These are phyloP conservation scores for Citropsis articulata DNA, from an alignment of 345 rosid genomes.

Conservation along the genomic window DNA sequence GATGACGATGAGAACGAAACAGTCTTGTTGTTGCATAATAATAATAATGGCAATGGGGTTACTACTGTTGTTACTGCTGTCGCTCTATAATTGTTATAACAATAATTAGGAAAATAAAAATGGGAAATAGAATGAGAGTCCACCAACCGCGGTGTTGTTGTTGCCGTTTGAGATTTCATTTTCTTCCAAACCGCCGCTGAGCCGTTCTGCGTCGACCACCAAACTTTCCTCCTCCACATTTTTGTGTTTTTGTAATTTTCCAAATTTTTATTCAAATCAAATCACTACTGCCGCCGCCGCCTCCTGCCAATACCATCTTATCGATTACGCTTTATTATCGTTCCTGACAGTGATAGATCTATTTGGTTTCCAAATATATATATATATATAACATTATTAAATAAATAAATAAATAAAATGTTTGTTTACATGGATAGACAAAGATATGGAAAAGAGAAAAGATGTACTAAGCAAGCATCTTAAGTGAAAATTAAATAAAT, in stretches of 20 bases:
- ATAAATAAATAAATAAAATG: too few species aligned
- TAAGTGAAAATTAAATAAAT: background rate
- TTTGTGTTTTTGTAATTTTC: background rate
- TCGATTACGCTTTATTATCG: too few species aligned
- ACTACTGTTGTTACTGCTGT: background rate
- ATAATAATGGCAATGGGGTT: background rate
- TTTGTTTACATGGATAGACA: too few species aligned
- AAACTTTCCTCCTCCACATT: constrained; percentile 37
- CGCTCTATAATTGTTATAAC: background rate
- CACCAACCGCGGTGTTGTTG: background rate
- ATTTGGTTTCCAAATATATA: too few species aligned
- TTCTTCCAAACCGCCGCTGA: constrained; percentile 20
- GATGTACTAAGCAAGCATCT: background rate
- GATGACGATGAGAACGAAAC: constrained; percentile 7
- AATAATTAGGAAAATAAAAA: background rate
- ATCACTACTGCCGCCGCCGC: too few species aligned
- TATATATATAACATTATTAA: too few species aligned
- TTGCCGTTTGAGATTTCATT: background rate
- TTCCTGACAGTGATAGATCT: too few species aligned
- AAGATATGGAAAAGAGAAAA: too few species aligned
- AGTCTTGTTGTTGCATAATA: background rate
- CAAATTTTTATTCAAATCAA: too few species aligned
- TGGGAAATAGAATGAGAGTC: background rate
- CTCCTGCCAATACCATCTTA: too few species aligned
- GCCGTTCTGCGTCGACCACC: constrained; percentile 19